These are phyloP conservation scores for Sonneratia caseolaris DNA, from an alignment of 345 rosid species.

Conservation along the genomic window DNA sequence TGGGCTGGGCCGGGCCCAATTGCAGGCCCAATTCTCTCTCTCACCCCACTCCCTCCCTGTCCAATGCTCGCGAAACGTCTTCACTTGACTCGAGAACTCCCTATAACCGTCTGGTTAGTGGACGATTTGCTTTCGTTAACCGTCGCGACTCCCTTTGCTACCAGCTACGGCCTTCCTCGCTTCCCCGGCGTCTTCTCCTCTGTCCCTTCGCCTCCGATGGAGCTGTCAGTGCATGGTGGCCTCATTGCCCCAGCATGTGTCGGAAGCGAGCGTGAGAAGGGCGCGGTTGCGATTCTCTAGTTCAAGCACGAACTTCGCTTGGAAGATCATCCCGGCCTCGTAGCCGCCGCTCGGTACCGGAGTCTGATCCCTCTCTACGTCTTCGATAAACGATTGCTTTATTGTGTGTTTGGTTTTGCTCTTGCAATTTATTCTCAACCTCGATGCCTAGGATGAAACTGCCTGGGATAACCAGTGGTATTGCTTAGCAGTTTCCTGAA, in stretches of 20 bases:
- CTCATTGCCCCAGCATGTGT: conserved; percentile 5
- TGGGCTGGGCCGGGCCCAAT: too few species aligned
- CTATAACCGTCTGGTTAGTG: not conserved
- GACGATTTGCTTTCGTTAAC: not conserved
- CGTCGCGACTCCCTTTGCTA: not conserved
- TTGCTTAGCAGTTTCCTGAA: not conserved
- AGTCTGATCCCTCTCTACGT: conserved; percentile 63
- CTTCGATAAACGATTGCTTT: conserved; percentile 65
- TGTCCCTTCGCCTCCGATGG: conserved; percentile 7
- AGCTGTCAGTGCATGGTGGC: not conserved
- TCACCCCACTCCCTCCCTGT: too few species aligned
- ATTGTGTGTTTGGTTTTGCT: conserved; percentile 7
- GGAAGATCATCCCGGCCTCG: conserved; percentile 62
- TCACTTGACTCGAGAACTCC: too few species aligned
- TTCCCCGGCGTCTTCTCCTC: conserved; percentile 13
- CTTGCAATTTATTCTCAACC: not conserved
- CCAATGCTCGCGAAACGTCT: not conserved
- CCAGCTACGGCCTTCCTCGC: conserved; percentile 34
- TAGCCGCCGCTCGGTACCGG: conserved; percentile 36
- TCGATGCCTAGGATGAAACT: not conserved
- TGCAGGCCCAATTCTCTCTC: not conserved
- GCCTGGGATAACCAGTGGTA: not conserved
- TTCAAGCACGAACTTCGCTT: conserved; percentile 85
- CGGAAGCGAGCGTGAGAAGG: conserved; percentile 1
- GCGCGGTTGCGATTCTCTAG: conserved; percentile 64